These are phyloP conservation scores for Delitschia confertaspora DNA, from an alignment of 495 filamentous ascomycete species.

Conservation along the genomic window DNA sequence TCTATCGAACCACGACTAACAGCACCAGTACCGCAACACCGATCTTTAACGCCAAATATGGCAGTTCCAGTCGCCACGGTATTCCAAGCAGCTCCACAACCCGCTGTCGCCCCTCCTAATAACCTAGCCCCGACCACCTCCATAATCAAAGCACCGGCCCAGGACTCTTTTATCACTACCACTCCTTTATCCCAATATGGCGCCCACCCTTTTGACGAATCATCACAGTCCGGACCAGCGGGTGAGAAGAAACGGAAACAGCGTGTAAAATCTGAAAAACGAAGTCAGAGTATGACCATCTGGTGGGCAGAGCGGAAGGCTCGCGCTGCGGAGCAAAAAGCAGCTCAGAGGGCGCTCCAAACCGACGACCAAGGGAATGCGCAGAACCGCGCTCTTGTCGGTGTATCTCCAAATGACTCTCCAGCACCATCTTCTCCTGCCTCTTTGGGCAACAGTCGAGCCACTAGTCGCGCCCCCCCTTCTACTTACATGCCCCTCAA, in stretches of 20 bases:
- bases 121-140: not conserved
- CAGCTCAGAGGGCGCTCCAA: slow-evolving; percentile 3
- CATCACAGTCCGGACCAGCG: slow-evolving; percentile 2
- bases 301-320: slow-evolving; percentile 36
- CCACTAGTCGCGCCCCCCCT: slow-evolving; percentile 3
- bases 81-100: slow-evolving; percentile 24
- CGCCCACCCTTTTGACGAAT: slow-evolving; percentile 6
- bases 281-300: slow-evolving; percentile 30
- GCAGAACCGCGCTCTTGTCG: not conserved
- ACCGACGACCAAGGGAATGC: not conserved
- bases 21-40: not conserved
- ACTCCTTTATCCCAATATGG: slow-evolving; percentile 20
- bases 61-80: slow-evolving; percentile 5
- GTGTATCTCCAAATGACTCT: not conserved
- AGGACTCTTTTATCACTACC: slow-evolving; percentile 22
- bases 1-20: slow-evolving; percentile 11
- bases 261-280: slow-evolving; percentile 33
- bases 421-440: not conserved
- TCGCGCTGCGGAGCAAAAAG: slow-evolving; percentile 17
- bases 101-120: slow-evolving; percentile 1
- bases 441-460: not conserved
- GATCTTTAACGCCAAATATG: not conserved
- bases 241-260: slow-evolving; percentile 18
- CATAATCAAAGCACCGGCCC: not conserved
- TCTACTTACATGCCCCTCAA: slow-evolving; percentile 10